Evolutionary conservation across 805 yeast species (phyloP).

Genomic region (Pichia nakasei): DNA sequence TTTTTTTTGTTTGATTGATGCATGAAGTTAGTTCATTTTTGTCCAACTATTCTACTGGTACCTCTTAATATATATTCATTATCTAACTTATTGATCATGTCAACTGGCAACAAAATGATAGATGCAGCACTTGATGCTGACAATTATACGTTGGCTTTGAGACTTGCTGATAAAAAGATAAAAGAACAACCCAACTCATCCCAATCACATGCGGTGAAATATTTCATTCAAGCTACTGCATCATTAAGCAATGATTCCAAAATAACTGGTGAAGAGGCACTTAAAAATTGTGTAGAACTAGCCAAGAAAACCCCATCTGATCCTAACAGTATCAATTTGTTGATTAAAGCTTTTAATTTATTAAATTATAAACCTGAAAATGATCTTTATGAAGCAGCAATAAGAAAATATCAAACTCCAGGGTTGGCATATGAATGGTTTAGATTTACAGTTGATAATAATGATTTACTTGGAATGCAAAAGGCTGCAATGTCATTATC

Average conservation of each 20-base stretch:
- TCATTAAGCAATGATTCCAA: slow-evolving; percentile 8
- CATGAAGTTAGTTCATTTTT: too few relatives aligned
- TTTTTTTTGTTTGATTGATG: too few relatives aligned
- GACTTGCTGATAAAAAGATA: slow-evolving; percentile 38
- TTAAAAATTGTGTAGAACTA: slow-evolving; percentile 24
- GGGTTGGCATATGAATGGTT: slow-evolving; percentile 50
- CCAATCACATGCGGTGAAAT: slow-evolving; percentile 41
- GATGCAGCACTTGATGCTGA: slow-evolving; percentile 30
- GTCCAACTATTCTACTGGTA: too few relatives aligned
- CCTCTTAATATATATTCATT: too few relatives aligned
- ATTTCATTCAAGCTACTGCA: slow-evolving; percentile 29
- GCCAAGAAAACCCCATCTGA: slow-evolving; percentile 42
- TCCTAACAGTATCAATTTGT: slow-evolving; percentile 38
- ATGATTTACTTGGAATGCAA: slow-evolving; percentile 45
- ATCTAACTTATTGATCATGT: too few relatives aligned
- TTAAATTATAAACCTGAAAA: slow-evolving; percentile 30
- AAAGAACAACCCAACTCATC: slow-evolving; percentile 49
- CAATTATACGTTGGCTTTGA: slow-evolving; percentile 44
- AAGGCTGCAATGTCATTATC: slow-evolving; percentile 41
- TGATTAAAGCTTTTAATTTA: slow-evolving; percentile 37
- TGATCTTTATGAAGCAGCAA: slow-evolving; percentile 48
- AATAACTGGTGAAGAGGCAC: slow-evolving; percentile 22
- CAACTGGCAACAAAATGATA: slow-evolving; percentile 15
- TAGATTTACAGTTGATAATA: slow-evolving; percentile 36
- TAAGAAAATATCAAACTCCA: slow-evolving; percentile 46